Evolutionary conservation across 176 grass and related monocot genomes (phyloP).

Genomic region (Hsuehochloa calcarea): DNA sequence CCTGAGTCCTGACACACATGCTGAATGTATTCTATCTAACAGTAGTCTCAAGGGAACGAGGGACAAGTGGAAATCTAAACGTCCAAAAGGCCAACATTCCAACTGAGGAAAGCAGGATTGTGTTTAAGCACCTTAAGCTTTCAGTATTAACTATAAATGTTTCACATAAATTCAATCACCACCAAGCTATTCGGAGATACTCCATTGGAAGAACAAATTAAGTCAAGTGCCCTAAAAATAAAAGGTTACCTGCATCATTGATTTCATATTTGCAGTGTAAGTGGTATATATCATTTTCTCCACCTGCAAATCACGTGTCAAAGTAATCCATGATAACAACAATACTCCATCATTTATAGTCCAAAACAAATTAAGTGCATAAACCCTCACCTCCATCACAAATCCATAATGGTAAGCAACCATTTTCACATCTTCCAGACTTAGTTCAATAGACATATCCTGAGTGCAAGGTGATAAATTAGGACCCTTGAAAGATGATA

Average conservation of each 20-base stretch:
- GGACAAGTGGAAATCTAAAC: neutral
- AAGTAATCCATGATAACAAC: conserved; percentile 8
- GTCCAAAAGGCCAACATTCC: neutral
- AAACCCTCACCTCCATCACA: conserved; percentile 72
- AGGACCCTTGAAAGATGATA: conserved; percentile 28
- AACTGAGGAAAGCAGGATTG: neutral
- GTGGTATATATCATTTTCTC: conserved; percentile 94
- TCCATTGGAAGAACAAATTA: conserved; percentile 5
- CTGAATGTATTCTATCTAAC: neutral
- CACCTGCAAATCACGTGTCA: conserved; percentile 46
- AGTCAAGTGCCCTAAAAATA: neutral
- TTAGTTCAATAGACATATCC: conserved; percentile 98
- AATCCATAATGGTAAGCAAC: conserved; percentile 83
- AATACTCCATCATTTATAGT: neutral
- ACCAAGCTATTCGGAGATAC: conserved; percentile 15
- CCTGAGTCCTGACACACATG: neutral
- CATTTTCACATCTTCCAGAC: conserved; percentile 98
- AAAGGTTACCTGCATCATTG: conserved; percentile 93
- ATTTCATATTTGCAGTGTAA: conserved; percentile 74
- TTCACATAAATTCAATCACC: neutral
- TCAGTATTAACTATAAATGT: neutral
- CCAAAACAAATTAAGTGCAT: conserved; percentile 7
- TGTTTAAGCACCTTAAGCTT: neutral
- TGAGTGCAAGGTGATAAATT: conserved; percentile 53
- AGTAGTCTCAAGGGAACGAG: neutral